Base-by-base conservation (phyloP, 495 filamentous ascomycete species). In the Pseudomonodictys pantanalensis region DNA sequence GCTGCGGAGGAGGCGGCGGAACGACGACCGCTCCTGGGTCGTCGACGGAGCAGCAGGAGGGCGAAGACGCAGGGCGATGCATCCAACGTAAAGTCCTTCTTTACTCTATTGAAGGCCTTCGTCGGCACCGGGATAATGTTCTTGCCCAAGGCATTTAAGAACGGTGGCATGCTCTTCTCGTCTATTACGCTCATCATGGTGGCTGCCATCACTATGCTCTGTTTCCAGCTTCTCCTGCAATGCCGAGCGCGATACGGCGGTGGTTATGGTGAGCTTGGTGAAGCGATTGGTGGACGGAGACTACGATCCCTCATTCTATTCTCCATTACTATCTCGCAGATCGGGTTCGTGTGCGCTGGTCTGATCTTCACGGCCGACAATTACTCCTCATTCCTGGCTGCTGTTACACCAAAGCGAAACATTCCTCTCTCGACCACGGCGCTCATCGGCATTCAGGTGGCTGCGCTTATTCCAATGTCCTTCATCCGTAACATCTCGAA, bases 41-140 rank as follows among this genome's bases (percentile, higher is more conserved):
- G 75, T 12, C 74, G 79, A 5, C 78, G 71, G 66, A 75, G 68
- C 43, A 76, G 78, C 38, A 41, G 20, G 4, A 71, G 77, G 26
- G 65, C 69, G 20, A 65, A 38, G 17, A 76, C 71, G 25, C 71
- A 76, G 3, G 83, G 80, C 5, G 80, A 83, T 66, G 83, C 86
- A 0, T 77, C 76, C n/a, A 81, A 78, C 15, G 65, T 72, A 15
- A 83, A 83, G 70, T 82, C 86, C 5, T 88, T 88, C 70, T 87
- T 88, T 65, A 86, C 83, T 2, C 68, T 86, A 23, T 58, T 87
- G 18, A 87, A 87, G 59, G 82, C 83, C 2, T 86, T 86, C 58
- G 71, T 86, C 46, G 83, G 83, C 18, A 86, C 83, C 0, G 83
- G 83, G 20, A 84, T 86, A 69, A 83, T 86, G 81, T 86, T 86